Evolutionary conservation across 164 flowering plant genomes (phyloP).

Genomic region (Sedum album): DNA sequence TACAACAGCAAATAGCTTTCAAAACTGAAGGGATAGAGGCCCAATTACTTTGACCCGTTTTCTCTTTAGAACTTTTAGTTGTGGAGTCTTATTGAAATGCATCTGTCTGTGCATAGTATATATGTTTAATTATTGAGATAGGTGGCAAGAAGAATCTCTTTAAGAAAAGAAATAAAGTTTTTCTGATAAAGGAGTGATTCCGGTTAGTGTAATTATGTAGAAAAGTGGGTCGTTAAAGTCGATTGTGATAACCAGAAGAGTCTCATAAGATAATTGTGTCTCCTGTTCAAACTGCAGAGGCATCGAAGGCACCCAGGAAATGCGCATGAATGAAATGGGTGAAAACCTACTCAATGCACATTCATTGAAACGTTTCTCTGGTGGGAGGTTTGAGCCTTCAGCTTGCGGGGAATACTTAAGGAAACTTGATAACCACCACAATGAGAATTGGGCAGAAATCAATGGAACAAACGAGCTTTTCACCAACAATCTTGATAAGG

Average conservation of each 20-base stretch:
- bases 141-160: constrained; percentile 5
- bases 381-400: constrained; percentile 32
- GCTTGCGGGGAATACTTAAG: constrained; percentile 39
- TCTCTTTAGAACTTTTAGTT: neutral
- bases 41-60: neutral
- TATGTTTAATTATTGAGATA: neutral
- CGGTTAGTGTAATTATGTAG: neutral
- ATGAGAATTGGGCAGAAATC: neutral
- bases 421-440: constrained; percentile 22
- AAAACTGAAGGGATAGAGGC: neutral
- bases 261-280: neutral
- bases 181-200: neutral
- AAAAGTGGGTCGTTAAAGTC: neutral
- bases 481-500: neutral
- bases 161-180: neutral
- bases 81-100: neutral
- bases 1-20: neutral
- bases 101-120: neutral
- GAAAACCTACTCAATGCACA: constrained; percentile 34
- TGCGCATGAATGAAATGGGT: constrained; percentile 17
- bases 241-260: neutral
- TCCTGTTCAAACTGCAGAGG: constrained; percentile 20
- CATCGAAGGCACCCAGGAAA: constrained; percentile 31
- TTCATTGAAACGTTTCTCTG: constrained; percentile 30
- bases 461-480: neutral